These are phyloP conservation scores for Alternaria tenuissima DNA, from an alignment of 2,329 filamentous ascomycete genomes.

Conservation along the genomic window DNA sequence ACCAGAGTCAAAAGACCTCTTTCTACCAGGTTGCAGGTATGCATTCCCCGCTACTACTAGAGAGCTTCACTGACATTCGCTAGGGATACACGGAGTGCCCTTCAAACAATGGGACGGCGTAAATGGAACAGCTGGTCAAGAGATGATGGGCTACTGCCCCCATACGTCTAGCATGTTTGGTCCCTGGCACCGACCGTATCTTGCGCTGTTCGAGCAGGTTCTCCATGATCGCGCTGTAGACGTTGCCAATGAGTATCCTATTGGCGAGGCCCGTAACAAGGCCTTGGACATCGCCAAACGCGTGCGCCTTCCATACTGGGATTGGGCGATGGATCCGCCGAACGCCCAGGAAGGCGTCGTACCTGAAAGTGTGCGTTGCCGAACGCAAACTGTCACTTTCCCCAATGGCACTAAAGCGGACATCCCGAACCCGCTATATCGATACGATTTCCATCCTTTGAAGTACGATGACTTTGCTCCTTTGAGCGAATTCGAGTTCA, in stretches of 20 bases:
- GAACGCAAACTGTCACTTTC: slow-evolving; percentile 31
- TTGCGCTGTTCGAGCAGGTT: slow-evolving; percentile 46
- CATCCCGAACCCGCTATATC: slow-evolving; percentile 39
- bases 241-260: slow-evolving; percentile 40
- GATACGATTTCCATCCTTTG: slow-evolving; percentile 44
- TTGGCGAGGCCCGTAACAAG: slow-evolving; percentile 31
- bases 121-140: slow-evolving; percentile 29
- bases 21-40: slow-evolving; percentile 45
- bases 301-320: slow-evolving; percentile 47
- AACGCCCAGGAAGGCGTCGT: slow-evolving; percentile 35
- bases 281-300: slow-evolving; percentile 34
- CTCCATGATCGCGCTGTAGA: slow-evolving; percentile 41
- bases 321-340: slow-evolving; percentile 42
- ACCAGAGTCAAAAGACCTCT: slow-evolving; percentile 40
- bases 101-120: slow-evolving; percentile 41
- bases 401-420: slow-evolving; percentile 37
- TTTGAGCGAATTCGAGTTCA: slow-evolving; percentile 41
- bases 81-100: slow-evolving; percentile 46
- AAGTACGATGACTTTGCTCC: slow-evolving; percentile 37
- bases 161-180: slow-evolving; percentile 43
- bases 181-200: slow-evolving; percentile 45
- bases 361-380: slow-evolving; percentile 32
- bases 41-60: neutral
- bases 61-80: neutral
- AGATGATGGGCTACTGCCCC: slow-evolving; percentile 41